These are phyloP conservation scores for Globisporangium cylindrosporum DNA, from an alignment of 352 stramenopile species.

Conservation along the genomic window DNA sequence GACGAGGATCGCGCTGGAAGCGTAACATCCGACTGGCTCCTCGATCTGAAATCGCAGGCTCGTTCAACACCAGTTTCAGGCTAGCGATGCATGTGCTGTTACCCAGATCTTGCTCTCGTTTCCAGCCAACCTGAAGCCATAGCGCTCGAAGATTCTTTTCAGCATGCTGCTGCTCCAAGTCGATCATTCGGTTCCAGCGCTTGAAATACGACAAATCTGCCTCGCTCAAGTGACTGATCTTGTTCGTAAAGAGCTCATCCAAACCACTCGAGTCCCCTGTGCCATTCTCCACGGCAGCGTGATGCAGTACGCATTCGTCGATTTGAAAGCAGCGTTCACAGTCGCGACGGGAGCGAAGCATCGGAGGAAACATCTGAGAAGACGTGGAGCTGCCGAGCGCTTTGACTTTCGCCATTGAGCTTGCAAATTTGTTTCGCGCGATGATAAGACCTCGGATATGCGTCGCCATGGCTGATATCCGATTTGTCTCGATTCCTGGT, in stretches of 20 bases:
- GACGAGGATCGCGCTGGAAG: conserved; percentile 50
- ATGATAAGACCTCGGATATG: conserved; percentile 69
- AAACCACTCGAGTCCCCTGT: conserved; percentile 60
- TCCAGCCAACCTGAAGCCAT: conserved; percentile 62
- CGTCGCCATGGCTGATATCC: conserved; percentile 49
- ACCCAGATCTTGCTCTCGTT: conserved; percentile 48
- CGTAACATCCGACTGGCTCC: conserved; percentile 36
- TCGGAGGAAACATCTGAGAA: conserved; percentile 58
- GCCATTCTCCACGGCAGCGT: conserved; percentile 75
- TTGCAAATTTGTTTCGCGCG: conserved; percentile 68
- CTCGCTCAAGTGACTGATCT: conserved; percentile 51
- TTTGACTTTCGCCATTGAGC: conserved; percentile 55
- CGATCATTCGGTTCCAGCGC: conserved; percentile 69
- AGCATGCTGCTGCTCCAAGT: conserved; percentile 71
- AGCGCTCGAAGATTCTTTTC: conserved; percentile 65
- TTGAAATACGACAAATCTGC: conserved; percentile 66
- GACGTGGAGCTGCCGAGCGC: conserved; percentile 43
- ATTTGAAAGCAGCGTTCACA: conserved; percentile 83
- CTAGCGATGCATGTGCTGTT: conserved; percentile 55
- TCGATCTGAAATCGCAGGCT: conserved; percentile 29
- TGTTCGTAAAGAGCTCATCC: conserved; percentile 60
- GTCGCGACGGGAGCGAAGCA: conserved; percentile 62
- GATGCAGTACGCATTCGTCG: conserved; percentile 84
- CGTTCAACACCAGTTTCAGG: conserved; percentile 46
- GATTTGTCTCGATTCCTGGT: conserved; percentile 64